phyloP scores from a whole-genome alignment of 768 basidiomycete species.

The Auriscalpium microsporum region DNA sequence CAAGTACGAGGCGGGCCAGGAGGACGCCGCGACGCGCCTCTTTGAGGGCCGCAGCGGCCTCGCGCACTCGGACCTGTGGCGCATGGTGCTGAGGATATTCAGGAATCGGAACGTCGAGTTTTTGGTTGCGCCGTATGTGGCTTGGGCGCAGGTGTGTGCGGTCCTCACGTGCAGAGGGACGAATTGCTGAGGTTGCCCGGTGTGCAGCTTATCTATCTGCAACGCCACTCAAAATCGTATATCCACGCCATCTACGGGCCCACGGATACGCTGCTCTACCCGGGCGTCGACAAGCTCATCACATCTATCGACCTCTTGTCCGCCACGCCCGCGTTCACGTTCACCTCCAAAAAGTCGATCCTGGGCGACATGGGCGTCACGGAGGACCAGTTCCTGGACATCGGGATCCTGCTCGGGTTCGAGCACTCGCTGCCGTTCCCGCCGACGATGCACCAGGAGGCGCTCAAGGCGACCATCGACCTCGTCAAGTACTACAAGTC shows the following conservation, averaged over 20 bases:
- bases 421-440: slow-evolving; percentile 77
- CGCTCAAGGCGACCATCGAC: slow-evolving; percentile 78
- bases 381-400: slow-evolving; percentile 92
- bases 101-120: slow-evolving; percentile 94
- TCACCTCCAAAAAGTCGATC: slow-evolving; percentile 70
- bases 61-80: slow-evolving; percentile 87
- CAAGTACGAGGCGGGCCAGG: slow-evolving; percentile 87
- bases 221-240: slow-evolving; percentile 87
- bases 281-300: slow-evolving; percentile 83
- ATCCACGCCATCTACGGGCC: slow-evolving; percentile 92
- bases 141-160: slow-evolving; percentile 85
- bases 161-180: background rate
- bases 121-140: slow-evolving; percentile 89
- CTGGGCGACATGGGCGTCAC: slow-evolving; percentile 55
- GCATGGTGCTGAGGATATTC: slow-evolving; percentile 86
- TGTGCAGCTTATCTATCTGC: slow-evolving; percentile 82
- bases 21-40: slow-evolving; percentile 78
- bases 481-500: slow-evolving; percentile 92
- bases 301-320: slow-evolving; percentile 74
- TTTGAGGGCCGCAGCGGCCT: slow-evolving; percentile 71
- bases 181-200: background rate
- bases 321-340: slow-evolving; percentile 67
- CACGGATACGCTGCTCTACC: slow-evolving; percentile 84
- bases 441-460: slow-evolving; percentile 72
- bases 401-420: slow-evolving; percentile 86